Conservation (phyloP, 2,329 filamentous ascomycete genomes). For the Zalaria sp. region DNA sequence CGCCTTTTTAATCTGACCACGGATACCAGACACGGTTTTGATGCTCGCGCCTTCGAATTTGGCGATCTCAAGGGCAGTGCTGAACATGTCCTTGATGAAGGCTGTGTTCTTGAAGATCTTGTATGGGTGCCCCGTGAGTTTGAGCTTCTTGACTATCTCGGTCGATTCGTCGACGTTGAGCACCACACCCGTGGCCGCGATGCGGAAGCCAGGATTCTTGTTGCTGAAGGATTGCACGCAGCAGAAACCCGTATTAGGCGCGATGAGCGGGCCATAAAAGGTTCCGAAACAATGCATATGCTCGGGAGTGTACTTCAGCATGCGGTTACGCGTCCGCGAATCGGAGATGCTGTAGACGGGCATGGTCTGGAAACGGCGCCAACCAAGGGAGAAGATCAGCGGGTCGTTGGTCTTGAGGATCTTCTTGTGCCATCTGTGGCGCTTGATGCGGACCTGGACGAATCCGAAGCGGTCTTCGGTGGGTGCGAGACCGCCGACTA, state of each 20-base stretch:
- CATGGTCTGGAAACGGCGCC: conserved; percentile 85
- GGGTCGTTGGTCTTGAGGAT: conserved; percentile 98
- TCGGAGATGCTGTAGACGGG: conserved; percentile 94
- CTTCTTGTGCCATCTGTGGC: conserved; percentile 97
- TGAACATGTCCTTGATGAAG: conserved; percentile 99
- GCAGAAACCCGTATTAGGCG: conserved; percentile 90
- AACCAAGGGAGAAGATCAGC: conserved; percentile 90
- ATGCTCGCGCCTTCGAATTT: conserved; percentile 96
- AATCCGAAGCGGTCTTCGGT: conserved; percentile 95
- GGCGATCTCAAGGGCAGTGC: conserved; percentile 77
- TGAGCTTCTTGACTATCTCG: conserved; percentile 98
- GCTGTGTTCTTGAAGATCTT: conserved; percentile 99
- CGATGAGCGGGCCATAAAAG: conserved; percentile 87
- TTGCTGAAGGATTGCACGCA: conserved; percentile 82
- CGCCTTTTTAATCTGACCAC: conserved; percentile 94
- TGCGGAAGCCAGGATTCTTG: conserved; percentile 76
- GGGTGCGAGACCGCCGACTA: conserved; percentile 80
- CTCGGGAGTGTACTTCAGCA: conserved; percentile 98
- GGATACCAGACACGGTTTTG: conserved; percentile 87
- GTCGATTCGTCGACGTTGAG: conserved; percentile 88
- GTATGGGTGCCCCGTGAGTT: conserved; percentile 82
- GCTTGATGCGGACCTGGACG: conserved; percentile 90
- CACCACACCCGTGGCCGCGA: conserved; percentile 87
- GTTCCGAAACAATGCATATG: conserved; percentile 98
- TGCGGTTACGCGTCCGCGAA: conserved; percentile 81